A percentile compares a stretch with the other conserved stretches of the same genome.
phyloP scores from a whole-genome alignment of 1,139 yeast species.

The Meyerozyma sp. region DNA sequence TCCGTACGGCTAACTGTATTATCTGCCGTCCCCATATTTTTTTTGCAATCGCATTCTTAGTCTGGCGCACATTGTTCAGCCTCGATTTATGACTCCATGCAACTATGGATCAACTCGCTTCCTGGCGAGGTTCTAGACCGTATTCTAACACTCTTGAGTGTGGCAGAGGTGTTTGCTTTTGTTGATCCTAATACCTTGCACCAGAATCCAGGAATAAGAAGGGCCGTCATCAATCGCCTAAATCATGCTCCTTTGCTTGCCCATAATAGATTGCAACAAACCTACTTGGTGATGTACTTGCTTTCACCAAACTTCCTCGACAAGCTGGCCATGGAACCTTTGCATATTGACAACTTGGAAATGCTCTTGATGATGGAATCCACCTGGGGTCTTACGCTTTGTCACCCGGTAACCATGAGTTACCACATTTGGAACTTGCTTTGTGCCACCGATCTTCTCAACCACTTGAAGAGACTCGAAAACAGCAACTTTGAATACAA shows the following conservation, averaged over 20 bases:
- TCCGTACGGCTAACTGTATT: background rate
- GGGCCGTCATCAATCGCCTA: constrained; percentile 5
- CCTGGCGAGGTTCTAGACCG: constrained; percentile 2
- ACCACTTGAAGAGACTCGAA: constrained; percentile 4
- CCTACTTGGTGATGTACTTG: constrained; percentile 12
- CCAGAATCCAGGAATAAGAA: background rate
- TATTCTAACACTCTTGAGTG: background rate
- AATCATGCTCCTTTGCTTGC: constrained; percentile 5
- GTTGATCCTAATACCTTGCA: background rate
- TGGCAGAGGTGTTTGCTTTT: background rate
- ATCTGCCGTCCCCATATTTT: background rate
- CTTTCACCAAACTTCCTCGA: constrained; percentile 9
- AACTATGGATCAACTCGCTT: background rate
- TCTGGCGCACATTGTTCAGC: background rate
- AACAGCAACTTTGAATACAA: constrained; percentile 8
- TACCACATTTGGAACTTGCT: constrained; percentile 17
- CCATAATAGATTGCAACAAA: constrained; percentile 11
- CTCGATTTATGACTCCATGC: background rate
- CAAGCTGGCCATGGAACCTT: constrained; percentile 5
- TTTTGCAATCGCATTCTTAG: background rate
- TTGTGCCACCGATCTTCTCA: constrained; percentile 13
- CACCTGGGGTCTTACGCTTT: constrained; percentile 3
- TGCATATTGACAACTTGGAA: constrained; percentile 3
- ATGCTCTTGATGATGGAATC: constrained; percentile 4
- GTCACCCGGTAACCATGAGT: constrained; percentile 12